Base-by-base conservation (phyloP, 805 yeast genomes). In the Suhomyces canberraensis region DNA sequence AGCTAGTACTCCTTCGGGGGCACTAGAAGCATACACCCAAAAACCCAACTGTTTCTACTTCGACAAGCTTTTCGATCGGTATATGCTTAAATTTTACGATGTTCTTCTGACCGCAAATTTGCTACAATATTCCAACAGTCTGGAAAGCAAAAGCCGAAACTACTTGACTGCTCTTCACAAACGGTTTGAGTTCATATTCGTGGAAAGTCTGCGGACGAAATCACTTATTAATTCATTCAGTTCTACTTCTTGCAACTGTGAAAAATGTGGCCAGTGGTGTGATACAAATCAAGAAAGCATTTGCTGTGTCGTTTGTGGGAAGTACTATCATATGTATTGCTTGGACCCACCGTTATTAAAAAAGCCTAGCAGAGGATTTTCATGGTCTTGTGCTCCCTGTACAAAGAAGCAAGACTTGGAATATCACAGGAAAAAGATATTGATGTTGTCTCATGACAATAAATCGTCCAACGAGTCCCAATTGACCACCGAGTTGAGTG, bases 371-470 rank as follows among this genome's bases (percentile, higher is more conserved):
- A 65, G 95, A 39, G 96, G 95, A 1, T 84, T 87, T 54, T 85
- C 88, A 7, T 90, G 96, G 96, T 75, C 87, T 17, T 89, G 97
- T 66, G 90, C 86, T 19, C 56, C 66, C 4, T 89, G 97, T 62
- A 71, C 81, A n/a, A 75, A 77, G 46, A 71, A 66, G 21, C 73
- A 75, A 35, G 83, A 79, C 31, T 44, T 61, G 21, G 69, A 65
- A 38, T 57, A 66, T 38, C 66, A 61, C 37, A 56, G 58, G 46
- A 70, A 56, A 46, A 60, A 58, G 25, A 57, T 57, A 36, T 40
- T 68, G 37, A 68, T 68, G 73, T 55, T 68, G 29, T 60, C 69
- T 11, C 62, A 60, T 36, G 73, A 68, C 44, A 67, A 67, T 43
- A 62, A 66, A 41, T 56, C 64, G 31, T 58, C 69, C 8, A 67